Evolutionary conservation across 2,329 filamentous ascomycete species (phyloP).

Genomic region (Fusarium sp.): DNA sequence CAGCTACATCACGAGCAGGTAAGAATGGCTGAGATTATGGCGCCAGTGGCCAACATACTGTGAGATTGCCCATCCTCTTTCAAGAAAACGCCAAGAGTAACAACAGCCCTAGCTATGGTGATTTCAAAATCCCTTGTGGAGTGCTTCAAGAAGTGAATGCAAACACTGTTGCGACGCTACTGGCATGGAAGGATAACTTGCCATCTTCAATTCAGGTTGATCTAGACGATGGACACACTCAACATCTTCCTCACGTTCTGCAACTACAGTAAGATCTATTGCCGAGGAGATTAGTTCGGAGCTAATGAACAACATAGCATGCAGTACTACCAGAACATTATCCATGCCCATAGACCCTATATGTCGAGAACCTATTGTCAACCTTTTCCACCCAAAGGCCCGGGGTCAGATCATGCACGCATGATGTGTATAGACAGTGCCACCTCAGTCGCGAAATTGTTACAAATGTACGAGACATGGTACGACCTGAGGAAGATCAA

Average conservation of each 20-base stretch:
- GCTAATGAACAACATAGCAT: constrained; percentile 32
- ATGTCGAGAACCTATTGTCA: constrained; percentile 48
- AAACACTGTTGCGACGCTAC: constrained; percentile 34
- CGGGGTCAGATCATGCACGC: constrained; percentile 43
- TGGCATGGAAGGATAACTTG: constrained; percentile 43
- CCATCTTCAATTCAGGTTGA: constrained; percentile 39
- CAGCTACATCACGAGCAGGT: no score
- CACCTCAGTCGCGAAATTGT: constrained; percentile 31
- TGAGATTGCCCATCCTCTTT: constrained; percentile 15
- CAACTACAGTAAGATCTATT: constrained; percentile 39
- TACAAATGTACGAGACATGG: constrained; percentile 36
- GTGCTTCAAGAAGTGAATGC: constrained; percentile 42
- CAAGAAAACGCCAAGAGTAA: neutral
- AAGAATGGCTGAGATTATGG: no score
- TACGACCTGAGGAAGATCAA: constrained; percentile 40
- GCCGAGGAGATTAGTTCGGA: neutral
- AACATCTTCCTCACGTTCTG: constrained; percentile 47
- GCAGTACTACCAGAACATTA: constrained; percentile 50
- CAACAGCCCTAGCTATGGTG: constrained; percentile 38
- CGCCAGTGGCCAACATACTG: constrained; percentile 11
- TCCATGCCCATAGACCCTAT: constrained; percentile 48
- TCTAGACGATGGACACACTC: constrained; percentile 28
- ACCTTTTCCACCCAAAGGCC: constrained; percentile 42
- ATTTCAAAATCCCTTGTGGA: constrained; percentile 28
- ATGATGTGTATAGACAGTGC: constrained; percentile 47